Percentiles rank a stretch among this genome's conserved stretches.
These are phyloP conservation scores for Ophiostoma ips DNA, from an alignment of 2,329 filamentous ascomycete species.

Conservation along the genomic window DNA sequence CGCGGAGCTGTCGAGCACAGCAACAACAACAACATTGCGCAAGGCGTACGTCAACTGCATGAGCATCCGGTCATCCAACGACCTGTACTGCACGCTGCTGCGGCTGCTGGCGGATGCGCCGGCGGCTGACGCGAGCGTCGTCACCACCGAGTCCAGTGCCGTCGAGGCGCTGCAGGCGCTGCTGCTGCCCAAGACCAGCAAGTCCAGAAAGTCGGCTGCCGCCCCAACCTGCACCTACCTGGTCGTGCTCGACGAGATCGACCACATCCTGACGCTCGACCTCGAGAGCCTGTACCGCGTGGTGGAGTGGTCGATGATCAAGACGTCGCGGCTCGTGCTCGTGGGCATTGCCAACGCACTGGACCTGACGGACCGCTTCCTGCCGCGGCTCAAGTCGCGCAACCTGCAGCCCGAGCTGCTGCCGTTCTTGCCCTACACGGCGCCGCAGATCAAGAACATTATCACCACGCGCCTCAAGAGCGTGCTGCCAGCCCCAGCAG, in stretches of 20 bases:
- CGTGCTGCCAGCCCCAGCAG: conserved; percentile 23
- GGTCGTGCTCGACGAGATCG: conserved; percentile 89
- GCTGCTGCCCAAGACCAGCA: conserved; percentile 44
- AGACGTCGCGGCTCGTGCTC: conserved; percentile 64
- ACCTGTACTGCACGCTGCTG: conserved; percentile 69
- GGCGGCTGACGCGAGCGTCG: conserved; percentile 20
- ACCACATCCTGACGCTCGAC: conserved; percentile 80
- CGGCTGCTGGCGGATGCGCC: conserved; percentile 37
- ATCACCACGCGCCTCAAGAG: conserved; percentile 72
- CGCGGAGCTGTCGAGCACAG: conserved; percentile 28
- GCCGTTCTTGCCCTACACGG: conserved; percentile 85
- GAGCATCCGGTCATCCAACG: conserved; percentile 79
- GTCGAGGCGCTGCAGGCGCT: conserved; percentile 53
- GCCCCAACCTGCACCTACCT: conserved; percentile 46
- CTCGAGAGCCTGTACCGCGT: conserved; percentile 79
- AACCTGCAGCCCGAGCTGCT: conserved; percentile 82
- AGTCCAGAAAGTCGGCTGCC: not conserved
- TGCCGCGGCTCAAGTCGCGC: conserved; percentile 83
- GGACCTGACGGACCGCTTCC: conserved; percentile 86
- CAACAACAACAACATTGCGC: no score
- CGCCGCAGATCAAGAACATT: conserved; percentile 73
- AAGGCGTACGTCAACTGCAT: conserved; percentile 89
- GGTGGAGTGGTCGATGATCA: conserved; percentile 91
- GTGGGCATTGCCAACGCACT: conserved; percentile 93
- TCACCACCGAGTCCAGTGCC: conserved; percentile 43